Base-by-base conservation (phyloP, 1,284 basidiomycete genomes). In the Apiotrichum montevideense region DNA sequence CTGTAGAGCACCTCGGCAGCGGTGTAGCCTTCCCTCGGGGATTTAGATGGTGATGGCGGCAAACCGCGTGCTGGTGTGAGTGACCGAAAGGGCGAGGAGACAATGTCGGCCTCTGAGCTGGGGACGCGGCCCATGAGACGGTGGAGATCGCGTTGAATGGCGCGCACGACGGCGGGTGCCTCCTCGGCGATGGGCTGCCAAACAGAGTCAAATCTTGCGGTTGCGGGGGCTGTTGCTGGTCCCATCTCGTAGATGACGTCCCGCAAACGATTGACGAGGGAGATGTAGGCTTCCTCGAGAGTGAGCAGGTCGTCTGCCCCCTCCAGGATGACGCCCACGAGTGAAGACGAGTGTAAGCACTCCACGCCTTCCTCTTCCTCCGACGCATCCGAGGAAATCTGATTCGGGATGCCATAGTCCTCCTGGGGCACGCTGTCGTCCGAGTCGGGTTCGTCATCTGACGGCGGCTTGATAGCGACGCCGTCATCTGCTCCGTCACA, bases 1-100 rank as follows among this genome's bases (percentile, higher is more conserved):
- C 75, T 63, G 52, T 74, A 73, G 14, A 67, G 66, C 10, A 77
- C 70, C 62, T 76, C 72, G 13, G 73, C 57, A 47, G 70, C 75
- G 4, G 71, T 67, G 62, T 72, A 77, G 1, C 75, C 75, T 56
- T 69, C 64, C n/a, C 63, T 57, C 10, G 57, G 61, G 35, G 43
- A 55, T 46, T 45, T 58, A 8, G 47, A 39, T 15, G 52, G 52
- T 11, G 52, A 54, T 13, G 52, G 52, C 1, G 52, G 52, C 4
- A 49, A 11, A 32, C 34, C 29, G 40, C 8, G 7, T 3, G 35
- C n/a, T 8, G 51, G 52, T 0, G 51, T 41, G 13, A 10, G 4
- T n/a, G 54, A 59, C 11, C 66, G 59, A 60, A 73, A 73, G 0
- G 70, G 71, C 7, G 68, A 63, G 3, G 63, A 52, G 3, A 56